Conservation (phyloP, 768 basidiomycete species). For the Hericium erinaceus region DNA sequence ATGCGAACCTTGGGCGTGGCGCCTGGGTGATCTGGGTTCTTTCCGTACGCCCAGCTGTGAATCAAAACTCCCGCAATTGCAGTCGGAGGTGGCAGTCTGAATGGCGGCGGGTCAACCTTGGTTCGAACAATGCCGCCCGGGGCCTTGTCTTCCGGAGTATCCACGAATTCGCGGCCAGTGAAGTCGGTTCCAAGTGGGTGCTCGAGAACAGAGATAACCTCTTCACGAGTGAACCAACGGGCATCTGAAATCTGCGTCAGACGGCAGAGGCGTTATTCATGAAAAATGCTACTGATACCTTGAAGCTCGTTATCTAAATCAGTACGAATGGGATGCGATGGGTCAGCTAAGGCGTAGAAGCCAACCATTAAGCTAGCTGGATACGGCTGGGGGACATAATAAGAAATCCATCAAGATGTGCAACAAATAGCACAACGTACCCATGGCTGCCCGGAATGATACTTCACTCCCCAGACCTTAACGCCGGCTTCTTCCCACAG, state of each 20-base stretch:
- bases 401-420: neutral
- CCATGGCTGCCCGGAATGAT: constrained; percentile 86
- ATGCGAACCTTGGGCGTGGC: constrained; percentile 6
- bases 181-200: constrained; percentile 43
- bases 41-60: constrained; percentile 67
- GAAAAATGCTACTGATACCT: constrained; percentile 32
- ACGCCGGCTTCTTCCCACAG: constrained; percentile 96
- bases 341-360: constrained; percentile 73
- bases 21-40: constrained; percentile 21
- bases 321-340: constrained; percentile 60
- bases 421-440: constrained; percentile 28
- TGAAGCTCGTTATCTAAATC: constrained; percentile 96
- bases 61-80: constrained; percentile 85
- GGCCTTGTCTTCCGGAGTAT: constrained; percentile 31
- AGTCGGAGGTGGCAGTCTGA: constrained; percentile 66
- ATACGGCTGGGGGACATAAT: constrained; percentile 51
- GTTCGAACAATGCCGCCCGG: constrained; percentile 15
- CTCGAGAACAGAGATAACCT: constrained; percentile 56
- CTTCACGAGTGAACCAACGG: constrained; percentile 75
- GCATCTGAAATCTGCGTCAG: constrained; percentile 48
- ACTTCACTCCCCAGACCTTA: constrained; percentile 72
- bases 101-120: constrained; percentile 25
- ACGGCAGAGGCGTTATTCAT: neutral
- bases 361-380: constrained; percentile 89
- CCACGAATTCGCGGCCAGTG: constrained; percentile 39